Evolutionary conservation across 768 basidiomycete species (phyloP), one percentile per base, ranked within the genome.

Genomic region (Boletales sp.): DNA sequence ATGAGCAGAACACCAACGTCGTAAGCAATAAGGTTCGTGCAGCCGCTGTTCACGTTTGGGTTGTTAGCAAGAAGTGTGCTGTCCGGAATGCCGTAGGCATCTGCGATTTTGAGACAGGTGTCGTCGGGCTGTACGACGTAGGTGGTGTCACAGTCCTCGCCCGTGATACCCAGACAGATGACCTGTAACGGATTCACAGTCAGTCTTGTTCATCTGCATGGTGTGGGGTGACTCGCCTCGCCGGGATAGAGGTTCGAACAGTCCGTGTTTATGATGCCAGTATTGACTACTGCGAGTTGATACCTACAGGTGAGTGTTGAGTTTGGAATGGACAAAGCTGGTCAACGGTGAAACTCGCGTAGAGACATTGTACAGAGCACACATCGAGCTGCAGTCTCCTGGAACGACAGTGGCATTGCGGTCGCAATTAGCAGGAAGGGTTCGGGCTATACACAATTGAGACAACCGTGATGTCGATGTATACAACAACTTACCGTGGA

Each of bases 371-470:
- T 83, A 57, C 17, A 73, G 63, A 33, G 78, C 76, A 56, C 81
- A 87, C 65, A 89, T 88, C 49, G 52, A 58, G 66, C 88, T n/a
- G 63, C 87, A 90, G 50, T 87, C 83, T 31, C 80, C 80, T 6
- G 61, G 57, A 52, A 69, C 57, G 47, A 89, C 75, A 45, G 78
- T 84, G 62, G 83, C 83, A 17, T 63, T 74, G 55, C 87, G 81
- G 15, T 76, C 70, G 63, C 87, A 88, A 36, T 68, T 59, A 44
- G 61, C 53, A 33, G 75, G 75, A 49, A 71, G 55, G 9, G 51
- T 7, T 5, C 75, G 81, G 60, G 84, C 83, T 30, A 53, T 28
- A 28, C 6, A 5, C 25, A 28, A 28, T 28, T 28, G 17, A 51
- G 30, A 46, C 30, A 42, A 44, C 12, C 11, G 7, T 12, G 13